Base-by-base conservation (phyloP, 2,329 filamentous ascomycete species). In the Cladophialophora psammophila region DNA sequence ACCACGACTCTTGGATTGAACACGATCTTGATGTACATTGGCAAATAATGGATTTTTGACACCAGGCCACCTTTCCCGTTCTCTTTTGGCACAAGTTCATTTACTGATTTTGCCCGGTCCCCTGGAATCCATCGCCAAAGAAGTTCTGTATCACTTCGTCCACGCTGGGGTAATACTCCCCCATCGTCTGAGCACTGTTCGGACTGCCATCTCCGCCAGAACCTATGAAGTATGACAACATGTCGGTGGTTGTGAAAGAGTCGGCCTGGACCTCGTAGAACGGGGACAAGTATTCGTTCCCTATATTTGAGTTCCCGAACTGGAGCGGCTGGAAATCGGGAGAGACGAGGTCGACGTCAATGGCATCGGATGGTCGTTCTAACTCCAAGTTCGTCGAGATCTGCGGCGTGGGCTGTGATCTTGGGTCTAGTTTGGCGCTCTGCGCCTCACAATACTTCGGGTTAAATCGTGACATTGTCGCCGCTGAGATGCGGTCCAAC, bases 101-200 rank as follows among this genome's bases (percentile, higher is more conserved):
- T 55, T 18, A 55, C 5, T 20, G 13, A 38, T 32, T 20, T 9
- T 36, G 35, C 32, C 20, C 54, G 3, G 38, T n/a, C 1, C 26
- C 54, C 34, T n/a, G 54, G 18, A 40, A 13, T 2, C 32, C 36
- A 12, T 59, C 26, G 10, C 6, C 36, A 31, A 45, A 32, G 56
- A 59, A 59, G 34, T 31, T 59, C 26, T 26, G 32, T 38, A 59
- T 59, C n/a, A 42, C 32, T 26, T 59, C 56, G 56, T 59, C 38
- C 36, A 59, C 42, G 32, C 38, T 48, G 18, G 56, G 56, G 31
- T 59, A 48, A 9, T 40, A 15, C 35, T 48, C 36, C 13, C 40
- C 38, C 36, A n/a, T 20, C 15, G 40, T 57, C 32, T 26, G 15
- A 6, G 4, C 32, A 26, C 38, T 38, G 15, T 36, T 57, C 6